A percentile compares a stretch with the other conserved stretches of the same genome.
phyloP scores from a whole-genome alignment of 2,329 filamentous ascomycete species.

The Cercospora sp. region DNA sequence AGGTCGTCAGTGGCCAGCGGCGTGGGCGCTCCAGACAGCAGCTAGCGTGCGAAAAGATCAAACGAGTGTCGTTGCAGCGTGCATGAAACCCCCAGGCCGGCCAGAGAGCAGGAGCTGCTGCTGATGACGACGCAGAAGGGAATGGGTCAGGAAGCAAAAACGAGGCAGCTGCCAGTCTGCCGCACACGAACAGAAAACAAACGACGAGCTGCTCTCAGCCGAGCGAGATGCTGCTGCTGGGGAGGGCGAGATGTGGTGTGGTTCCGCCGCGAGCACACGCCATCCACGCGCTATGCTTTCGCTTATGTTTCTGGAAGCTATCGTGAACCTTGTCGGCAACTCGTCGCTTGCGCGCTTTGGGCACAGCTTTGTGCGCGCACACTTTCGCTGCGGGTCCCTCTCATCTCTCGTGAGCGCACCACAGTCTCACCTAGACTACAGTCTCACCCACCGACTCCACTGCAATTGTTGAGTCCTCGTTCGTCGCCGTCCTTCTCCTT shows the following conservation, averaged over 20 bases:
- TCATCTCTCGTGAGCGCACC: not conserved
- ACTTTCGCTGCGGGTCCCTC: not conserved
- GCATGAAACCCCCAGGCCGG: not conserved
- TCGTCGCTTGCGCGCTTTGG: not conserved
- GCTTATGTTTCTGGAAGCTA: slow-evolving; percentile 13
- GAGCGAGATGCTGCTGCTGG: not conserved
- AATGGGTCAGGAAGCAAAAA: not conserved
- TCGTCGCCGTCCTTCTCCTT: not conserved
- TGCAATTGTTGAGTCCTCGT: not conserved
- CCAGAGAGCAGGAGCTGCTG: not conserved
- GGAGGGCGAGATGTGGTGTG: not conserved
- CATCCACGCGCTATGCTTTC: not conserved
- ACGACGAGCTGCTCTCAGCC: not conserved
- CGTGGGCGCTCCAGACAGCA: not conserved
- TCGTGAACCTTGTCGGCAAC: slow-evolving; percentile 8
- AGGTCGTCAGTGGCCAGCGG: slow-evolving; percentile 1
- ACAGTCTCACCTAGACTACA: not conserved
- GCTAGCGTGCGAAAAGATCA: slow-evolving; percentile 2
- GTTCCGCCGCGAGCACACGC: slow-evolving; percentile 11
- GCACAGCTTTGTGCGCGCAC: not conserved
- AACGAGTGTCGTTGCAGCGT: slow-evolving; percentile 12
- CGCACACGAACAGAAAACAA: not conserved
- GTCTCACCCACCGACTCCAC: not conserved
- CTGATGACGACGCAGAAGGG: not conserved
- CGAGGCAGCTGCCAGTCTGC: slow-evolving; percentile 16